Base-by-base conservation (phyloP, 768 basidiomycete genomes). In the Calvatia gigantea region DNA sequence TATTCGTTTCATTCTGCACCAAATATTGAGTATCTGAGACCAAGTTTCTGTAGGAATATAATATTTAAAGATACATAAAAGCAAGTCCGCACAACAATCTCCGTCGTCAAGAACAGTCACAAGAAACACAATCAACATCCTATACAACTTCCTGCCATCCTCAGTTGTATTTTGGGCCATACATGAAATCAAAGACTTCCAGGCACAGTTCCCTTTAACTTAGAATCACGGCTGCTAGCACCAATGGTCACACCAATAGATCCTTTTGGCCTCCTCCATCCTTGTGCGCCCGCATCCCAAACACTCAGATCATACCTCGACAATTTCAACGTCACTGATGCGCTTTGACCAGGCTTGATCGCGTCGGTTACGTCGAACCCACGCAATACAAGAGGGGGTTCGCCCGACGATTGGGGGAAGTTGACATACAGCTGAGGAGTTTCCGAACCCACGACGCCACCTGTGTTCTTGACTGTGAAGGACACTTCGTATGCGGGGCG, bases 341-440 rank as follows among this genome's bases (percentile, higher is more conserved):
- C 66, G 23, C 65, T 75, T 63, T 84, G 66, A 1, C 81, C 81
- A 1, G 83, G 75, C 2, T 62, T 47, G 0, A 88, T 59, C 7
- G 75, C 73, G 28, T 85, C 69, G 62, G 87, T n/a, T n/a, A n/a
- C 74, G 12, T 79, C 80, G 73, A 92, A 91, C 2, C 89, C 89
- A 58, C 79, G 82, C 29, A 89, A 74, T 29, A 91, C 64, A 2
- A 81, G 82, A 0, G 89, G 89, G 2, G 90, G 90, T 64, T 91
- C 87, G 33, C 77, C 78, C 2, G 86, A 75, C 0, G 78, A 80
- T 0, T 72, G 51, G 0, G 87, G 86, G 73, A 85, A 82, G 66
- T 87, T 80, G 25, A 92, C 27, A 69, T 91, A 93, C 15, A 92
- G 68, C 73, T 92, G 90, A 8, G 89, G 83, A 43, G 85, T 82